phyloP scores from a whole-genome alignment of 2,329 filamentous ascomycete species.

The Seiridium unicorne region DNA sequence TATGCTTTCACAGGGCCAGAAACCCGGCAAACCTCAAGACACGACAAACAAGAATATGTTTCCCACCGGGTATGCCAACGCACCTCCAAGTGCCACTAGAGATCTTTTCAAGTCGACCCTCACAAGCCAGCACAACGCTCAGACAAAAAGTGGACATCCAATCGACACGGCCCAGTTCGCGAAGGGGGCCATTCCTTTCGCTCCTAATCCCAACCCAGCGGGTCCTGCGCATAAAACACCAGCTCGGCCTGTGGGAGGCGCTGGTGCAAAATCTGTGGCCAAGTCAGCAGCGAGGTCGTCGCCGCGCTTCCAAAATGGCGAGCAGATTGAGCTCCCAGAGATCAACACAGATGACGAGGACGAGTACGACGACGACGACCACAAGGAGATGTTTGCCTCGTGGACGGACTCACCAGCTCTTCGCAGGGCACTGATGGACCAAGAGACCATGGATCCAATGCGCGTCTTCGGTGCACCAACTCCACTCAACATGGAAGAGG shows the following conservation, averaged over 20 bases:
- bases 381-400: constrained; percentile 63
- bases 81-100: constrained; percentile 50
- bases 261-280: constrained; percentile 51
- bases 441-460: constrained; percentile 83
- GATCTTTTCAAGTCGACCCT: constrained; percentile 66
- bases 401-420: constrained; percentile 92
- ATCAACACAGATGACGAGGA: constrained; percentile 95
- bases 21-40: constrained; percentile 49
- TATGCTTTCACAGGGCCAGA: constrained; percentile 2
- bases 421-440: constrained; percentile 69
- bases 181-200: constrained; percentile 87
- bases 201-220: constrained; percentile 61
- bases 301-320: constrained; percentile 83
- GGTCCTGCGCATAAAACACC: constrained; percentile 68
- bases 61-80: constrained; percentile 59
- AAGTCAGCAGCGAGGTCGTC: constrained; percentile 69
- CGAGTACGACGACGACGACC: constrained; percentile 64
- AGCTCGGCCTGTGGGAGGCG: constrained; percentile 49
- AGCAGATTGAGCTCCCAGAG: constrained; percentile 88
- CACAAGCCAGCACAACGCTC: constrained; percentile 64
- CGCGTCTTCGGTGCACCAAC: constrained; percentile 85
- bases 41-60: constrained; percentile 58
- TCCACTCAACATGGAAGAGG: constrained; percentile 92
- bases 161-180: constrained; percentile 85
- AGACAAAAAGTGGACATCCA: constrained; percentile 64